Evolutionary conservation across 805 yeast genomes (phyloP), one percentile per base, ranked within the genome.

Genomic region (Candida dendrica): DNA sequence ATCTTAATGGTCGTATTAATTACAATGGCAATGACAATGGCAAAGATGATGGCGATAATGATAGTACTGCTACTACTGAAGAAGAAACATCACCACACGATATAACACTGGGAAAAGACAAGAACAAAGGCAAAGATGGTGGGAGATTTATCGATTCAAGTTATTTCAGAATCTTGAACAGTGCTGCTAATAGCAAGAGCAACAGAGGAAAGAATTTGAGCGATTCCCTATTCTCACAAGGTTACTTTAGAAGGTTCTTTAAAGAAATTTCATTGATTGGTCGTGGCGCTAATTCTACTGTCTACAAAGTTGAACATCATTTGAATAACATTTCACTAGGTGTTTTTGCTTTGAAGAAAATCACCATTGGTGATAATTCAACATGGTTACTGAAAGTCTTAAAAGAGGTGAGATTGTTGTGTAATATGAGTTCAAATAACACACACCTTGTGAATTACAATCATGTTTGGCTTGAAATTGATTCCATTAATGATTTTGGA

Each of bases 381-480:
- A 68, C 66, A n/a, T 79, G 84, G 70, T 69, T 89, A 29, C 72
- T 75, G 37, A 78, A 77, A 46, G 89, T 85, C 5, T 65, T 89
- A 39, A 73, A 78, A 44, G 96, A 89, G 56, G 96, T 89, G 3
- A 73, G 82, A 48, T 74, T 90, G 39, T 61, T 89, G 31, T 82
- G 63, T 39, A 70, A 60, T 27, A 48, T 64, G 42, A 76, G 65
- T 40, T 73, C 57, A 72, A 71, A 61, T 32, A 66, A 67, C 48
- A 66, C 74, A 36, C 84, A 88, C 58, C 69, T 89, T 50, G 86
- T 89, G 22, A 75, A 84, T 17, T 89, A 89, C 56, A 88, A 89
- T 55, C 96, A 89, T 61, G 96, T 88, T 20, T 89, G 96, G 96
- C 60, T 89, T 27, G 96, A 89, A 55, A 68, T 81, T 53, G 84